Percentiles rank a stretch among this genome's conserved stretches.
Conservation (phyloP, 768 basidiomycete genomes). For the Coprinopsis sp. region DNA sequence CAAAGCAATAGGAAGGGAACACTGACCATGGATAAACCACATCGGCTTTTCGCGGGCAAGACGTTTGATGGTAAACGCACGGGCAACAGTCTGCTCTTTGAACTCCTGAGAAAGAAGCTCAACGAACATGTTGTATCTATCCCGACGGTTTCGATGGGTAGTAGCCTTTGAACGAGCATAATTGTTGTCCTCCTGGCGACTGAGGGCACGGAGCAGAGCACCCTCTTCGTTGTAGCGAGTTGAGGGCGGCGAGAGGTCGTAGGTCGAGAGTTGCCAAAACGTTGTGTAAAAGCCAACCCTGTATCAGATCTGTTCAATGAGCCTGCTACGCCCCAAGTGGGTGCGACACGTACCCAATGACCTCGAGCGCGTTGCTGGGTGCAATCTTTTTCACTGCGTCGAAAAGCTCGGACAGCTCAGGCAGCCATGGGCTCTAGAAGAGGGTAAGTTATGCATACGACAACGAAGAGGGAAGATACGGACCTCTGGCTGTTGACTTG, state of each 20-base stretch:
- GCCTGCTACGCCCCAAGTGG: not conserved
- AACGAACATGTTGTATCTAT: slow-evolving; percentile 60
- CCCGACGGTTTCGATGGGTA: slow-evolving; percentile 57
- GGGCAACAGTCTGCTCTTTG: slow-evolving; percentile 69
- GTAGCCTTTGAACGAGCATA: slow-evolving; percentile 60
- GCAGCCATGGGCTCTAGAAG: slow-evolving; percentile 71
- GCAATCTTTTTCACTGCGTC: slow-evolving; percentile 70
- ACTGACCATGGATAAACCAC: slow-evolving; percentile 71
- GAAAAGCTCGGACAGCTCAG: slow-evolving; percentile 67
- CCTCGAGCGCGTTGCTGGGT: slow-evolving; percentile 56
- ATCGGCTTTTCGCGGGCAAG: slow-evolving; percentile 72
- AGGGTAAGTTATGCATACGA: slow-evolving; percentile 1
- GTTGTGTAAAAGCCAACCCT: slow-evolving; percentile 92
- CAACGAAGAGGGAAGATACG: slow-evolving; percentile 9
- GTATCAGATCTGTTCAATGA: slow-evolving; percentile 9
- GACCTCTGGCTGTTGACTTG: slow-evolving; percentile 35
- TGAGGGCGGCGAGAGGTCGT: slow-evolving; percentile 79
- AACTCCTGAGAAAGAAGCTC: slow-evolving; percentile 60
- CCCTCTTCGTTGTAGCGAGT: slow-evolving; percentile 78
- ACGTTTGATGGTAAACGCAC: slow-evolving; percentile 73
- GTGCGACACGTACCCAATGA: slow-evolving; percentile 59
- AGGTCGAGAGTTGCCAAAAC: slow-evolving; percentile 94
- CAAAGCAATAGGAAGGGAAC: not conserved
- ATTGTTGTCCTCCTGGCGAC: slow-evolving; percentile 63
- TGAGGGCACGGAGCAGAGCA: slow-evolving; percentile 52